Percentiles rank a stretch among this genome's conserved stretches.
Conservation (phyloP, 2,329 filamentous ascomycete species). For the Westerdykella ornata region DNA sequence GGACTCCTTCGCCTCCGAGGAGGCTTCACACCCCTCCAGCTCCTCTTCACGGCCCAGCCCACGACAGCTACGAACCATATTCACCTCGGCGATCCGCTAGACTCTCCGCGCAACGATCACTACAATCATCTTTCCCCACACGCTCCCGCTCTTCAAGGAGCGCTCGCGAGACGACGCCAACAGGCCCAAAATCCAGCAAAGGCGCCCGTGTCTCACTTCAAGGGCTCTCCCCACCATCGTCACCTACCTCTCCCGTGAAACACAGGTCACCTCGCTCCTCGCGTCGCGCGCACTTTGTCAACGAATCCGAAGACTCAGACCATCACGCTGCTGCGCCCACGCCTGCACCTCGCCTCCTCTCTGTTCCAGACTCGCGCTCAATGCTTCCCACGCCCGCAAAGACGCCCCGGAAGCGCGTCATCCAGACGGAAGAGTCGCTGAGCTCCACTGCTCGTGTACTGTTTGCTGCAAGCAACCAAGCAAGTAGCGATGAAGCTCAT, state of each 20-base stretch:
- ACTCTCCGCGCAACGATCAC: constrained; percentile 48
- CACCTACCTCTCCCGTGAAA: constrained; percentile 33
- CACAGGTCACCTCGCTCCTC: constrained; percentile 25
- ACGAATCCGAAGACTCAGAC: constrained; percentile 23
- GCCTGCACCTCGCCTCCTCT: constrained; percentile 20
- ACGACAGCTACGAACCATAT: constrained; percentile 66
- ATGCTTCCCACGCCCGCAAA: constrained; percentile 75
- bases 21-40: constrained; percentile 60
- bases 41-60: constrained; percentile 57
- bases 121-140: constrained; percentile 16
- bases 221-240: constrained; percentile 41
- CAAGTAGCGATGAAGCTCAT: constrained; percentile 53
- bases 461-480: constrained; percentile 55
- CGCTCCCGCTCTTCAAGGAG: constrained; percentile 23
- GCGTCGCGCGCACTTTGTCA: constrained; percentile 22
- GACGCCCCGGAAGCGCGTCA: constrained; percentile 60
- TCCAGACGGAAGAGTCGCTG: constrained; percentile 36
- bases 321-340: constrained; percentile 24
- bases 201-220: constrained; percentile 42
- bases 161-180: constrained; percentile 22
- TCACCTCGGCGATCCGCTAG: constrained; percentile 57
- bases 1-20: constrained; percentile 57
- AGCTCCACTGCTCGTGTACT: constrained; percentile 48
- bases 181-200: constrained; percentile 19
- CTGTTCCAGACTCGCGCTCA: constrained; percentile 35